A percentile compares a stretch with the other conserved stretches of the same genome.
Conservation (phyloP, 345 rosid genomes). For the Punica granatum region DNA sequence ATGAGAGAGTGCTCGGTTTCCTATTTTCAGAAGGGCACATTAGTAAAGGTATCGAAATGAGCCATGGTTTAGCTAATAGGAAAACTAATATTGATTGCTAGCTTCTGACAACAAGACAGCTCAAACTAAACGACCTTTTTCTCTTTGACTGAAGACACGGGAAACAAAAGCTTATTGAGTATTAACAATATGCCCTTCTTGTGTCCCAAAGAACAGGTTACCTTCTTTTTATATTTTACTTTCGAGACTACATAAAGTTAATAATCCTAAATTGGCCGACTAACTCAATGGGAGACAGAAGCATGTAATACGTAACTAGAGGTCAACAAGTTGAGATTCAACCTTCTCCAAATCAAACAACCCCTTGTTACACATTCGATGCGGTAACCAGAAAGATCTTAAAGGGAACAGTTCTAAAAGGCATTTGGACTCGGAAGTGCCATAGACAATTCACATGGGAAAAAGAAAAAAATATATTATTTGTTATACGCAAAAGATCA, state of each 20-base stretch:
- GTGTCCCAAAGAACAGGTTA: too few relatives aligned
- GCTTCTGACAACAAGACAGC: background rate
- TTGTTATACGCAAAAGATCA: background rate
- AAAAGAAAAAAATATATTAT: background rate
- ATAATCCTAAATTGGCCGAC: too few relatives aligned
- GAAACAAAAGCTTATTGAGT: background rate
- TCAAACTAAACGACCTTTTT: background rate
- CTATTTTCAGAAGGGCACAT: slow-evolving; percentile 28
- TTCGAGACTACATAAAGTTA: too few relatives aligned
- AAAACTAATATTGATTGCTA: background rate
- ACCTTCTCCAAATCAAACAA: too few relatives aligned
- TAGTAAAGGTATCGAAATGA: slow-evolving; percentile 3
- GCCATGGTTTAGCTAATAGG: background rate
- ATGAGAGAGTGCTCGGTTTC: slow-evolving; percentile 42
- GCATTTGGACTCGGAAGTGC: background rate
- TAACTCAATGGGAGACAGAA: too few relatives aligned
- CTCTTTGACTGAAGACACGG: background rate
- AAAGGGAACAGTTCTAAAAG: background rate
- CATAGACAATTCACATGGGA: background rate
- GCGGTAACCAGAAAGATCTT: background rate
- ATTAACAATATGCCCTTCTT: background rate
- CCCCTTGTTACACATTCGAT: too few relatives aligned
- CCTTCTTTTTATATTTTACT: too few relatives aligned
- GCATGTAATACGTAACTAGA: too few relatives aligned
- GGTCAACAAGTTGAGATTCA: background rate